These are phyloP conservation scores for Peronospora destructor DNA, from an alignment of 352 stramenopile species.

Conservation along the genomic window DNA sequence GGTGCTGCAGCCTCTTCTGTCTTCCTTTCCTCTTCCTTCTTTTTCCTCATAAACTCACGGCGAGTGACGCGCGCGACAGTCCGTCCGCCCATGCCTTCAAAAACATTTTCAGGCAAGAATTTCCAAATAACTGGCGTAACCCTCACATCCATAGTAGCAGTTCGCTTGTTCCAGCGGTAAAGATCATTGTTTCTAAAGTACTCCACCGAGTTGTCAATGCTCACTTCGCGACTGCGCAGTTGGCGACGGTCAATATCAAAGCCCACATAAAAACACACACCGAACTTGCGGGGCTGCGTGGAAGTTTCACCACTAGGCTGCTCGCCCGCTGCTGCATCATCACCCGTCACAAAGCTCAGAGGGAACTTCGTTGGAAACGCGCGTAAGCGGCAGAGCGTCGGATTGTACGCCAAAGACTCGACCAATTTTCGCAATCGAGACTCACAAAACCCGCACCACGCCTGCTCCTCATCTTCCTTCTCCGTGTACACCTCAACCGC, in stretches of 20 bases:
- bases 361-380: conserved; percentile 84
- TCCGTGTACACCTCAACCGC: conserved; percentile 88
- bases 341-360: conserved; percentile 46
- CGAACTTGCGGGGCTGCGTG: conserved; percentile 47
- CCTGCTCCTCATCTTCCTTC: conserved; percentile 84
- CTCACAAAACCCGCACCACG: conserved; percentile 93
- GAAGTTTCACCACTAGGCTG: conserved; percentile 13
- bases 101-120: conserved; percentile 73
- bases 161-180: conserved; percentile 86
- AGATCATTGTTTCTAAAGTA: conserved; percentile 87
- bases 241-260: conserved; percentile 82
- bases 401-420: conserved; percentile 77
- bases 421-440: conserved; percentile 90
- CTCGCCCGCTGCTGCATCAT: conserved; percentile 15
- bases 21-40: conserved; percentile 80
- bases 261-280: conserved; percentile 78
- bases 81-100: conserved; percentile 81
- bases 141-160: conserved; percentile 77
- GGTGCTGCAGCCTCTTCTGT: conserved; percentile 34
- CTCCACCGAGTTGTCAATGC: conserved; percentile 79
- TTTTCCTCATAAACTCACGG: conserved; percentile 79
- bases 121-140: conserved; percentile 86
- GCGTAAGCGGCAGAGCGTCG: conserved; percentile 68
- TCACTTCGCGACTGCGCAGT: conserved; percentile 70
- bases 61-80: conserved; percentile 45